phyloP scores from a whole-genome alignment of 345 rosid species.

The Ceriops decandra region DNA sequence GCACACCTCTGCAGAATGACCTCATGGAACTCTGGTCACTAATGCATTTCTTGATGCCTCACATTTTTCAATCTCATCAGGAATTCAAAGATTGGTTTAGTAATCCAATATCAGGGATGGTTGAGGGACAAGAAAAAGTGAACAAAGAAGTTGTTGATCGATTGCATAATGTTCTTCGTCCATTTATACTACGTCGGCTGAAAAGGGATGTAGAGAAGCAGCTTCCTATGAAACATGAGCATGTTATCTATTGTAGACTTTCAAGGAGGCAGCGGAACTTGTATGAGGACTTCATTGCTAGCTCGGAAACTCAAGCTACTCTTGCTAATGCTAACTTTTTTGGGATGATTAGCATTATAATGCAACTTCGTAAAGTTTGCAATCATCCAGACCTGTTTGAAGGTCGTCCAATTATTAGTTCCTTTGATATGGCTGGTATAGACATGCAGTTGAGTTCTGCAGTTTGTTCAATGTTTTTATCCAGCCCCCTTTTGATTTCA shows the following conservation, averaged over 20 bases:
- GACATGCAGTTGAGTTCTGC: conserved; percentile 71
- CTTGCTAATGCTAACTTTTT: conserved; percentile 90
- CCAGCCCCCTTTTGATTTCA: conserved; percentile 55
- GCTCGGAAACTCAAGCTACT: conserved; percentile 97
- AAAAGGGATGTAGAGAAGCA: conserved; percentile 99
- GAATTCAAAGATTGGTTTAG: conserved; percentile 99
- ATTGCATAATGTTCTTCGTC: conserved; percentile 98
- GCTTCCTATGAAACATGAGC: conserved; percentile 89
- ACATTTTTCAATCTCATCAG: conserved; percentile 97
- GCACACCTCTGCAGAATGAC: conserved; percentile 98
- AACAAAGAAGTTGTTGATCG: conserved; percentile 98
- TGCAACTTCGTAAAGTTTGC: conserved; percentile 99
- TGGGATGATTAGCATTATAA: conserved; percentile 98
- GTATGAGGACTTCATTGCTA: conserved; percentile 98
- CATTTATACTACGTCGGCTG: conserved; percentile 89
- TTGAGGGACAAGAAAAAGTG: conserved; percentile 96
- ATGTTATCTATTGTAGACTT: conserved; percentile 87
- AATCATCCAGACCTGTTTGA: conserved; percentile 99
- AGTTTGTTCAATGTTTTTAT: conserved; percentile 59
- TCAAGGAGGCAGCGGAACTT: conserved; percentile 97
- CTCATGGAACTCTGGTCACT: conserved; percentile 99
- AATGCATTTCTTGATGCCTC: conserved; percentile 99
- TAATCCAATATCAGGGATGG: conserved; percentile 99
- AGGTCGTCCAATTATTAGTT: conserved; percentile 98
- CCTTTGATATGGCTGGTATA: conserved; percentile 87